Evolutionary conservation across 768 basidiomycete species (phyloP).

Genomic region (Pulveroboletus sp.): DNA sequence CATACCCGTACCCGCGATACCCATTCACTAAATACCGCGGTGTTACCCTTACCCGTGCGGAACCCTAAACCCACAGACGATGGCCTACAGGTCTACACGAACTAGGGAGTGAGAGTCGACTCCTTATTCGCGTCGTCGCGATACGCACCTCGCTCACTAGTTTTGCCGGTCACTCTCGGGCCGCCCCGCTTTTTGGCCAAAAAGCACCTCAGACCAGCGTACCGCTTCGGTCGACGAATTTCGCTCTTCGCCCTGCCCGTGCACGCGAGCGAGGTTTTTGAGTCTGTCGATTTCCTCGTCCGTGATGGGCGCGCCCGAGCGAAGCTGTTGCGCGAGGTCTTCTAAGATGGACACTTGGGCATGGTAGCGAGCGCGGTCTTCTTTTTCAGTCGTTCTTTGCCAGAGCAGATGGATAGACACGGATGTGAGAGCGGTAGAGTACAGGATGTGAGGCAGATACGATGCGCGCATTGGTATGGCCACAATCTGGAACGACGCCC

Average conservation of each 20-base stretch:
- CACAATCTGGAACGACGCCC: conserved; percentile 67
- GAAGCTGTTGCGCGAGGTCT: conserved; percentile 51
- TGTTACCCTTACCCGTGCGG: too few relatives aligned
- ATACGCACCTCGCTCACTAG: too few relatives aligned
- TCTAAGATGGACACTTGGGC: conserved; percentile 64
- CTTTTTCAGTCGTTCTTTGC: conserved; percentile 46
- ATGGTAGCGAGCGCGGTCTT: conserved; percentile 49
- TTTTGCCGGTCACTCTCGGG: too few relatives aligned
- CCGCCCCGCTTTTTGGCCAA: too few relatives aligned
- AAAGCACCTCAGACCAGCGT: too few relatives aligned
- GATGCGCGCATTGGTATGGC: conserved; percentile 31
- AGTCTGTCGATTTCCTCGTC: conserved; percentile 52
- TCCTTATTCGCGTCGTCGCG: too few relatives aligned
- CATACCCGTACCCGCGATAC: too few relatives aligned
- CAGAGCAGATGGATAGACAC: conserved; percentile 63
- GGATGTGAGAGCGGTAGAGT: conserved; percentile 61
- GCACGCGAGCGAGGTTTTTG: conserved; percentile 47
- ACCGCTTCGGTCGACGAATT: conserved; percentile 8
- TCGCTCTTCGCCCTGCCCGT: conserved; percentile 18
- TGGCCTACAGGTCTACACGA: too few relatives aligned
- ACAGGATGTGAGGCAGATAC: conserved; percentile 64
- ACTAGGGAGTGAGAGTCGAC: too few relatives aligned
- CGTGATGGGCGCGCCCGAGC: conserved; percentile 41
- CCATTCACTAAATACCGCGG: too few relatives aligned
- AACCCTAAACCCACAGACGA: too few relatives aligned